Percentiles rank a stretch among this genome's conserved stretches.
Evolutionary conservation across 2,329 filamentous ascomycete species (phyloP).

Genomic region (Arthrinium phaeospermum): DNA sequence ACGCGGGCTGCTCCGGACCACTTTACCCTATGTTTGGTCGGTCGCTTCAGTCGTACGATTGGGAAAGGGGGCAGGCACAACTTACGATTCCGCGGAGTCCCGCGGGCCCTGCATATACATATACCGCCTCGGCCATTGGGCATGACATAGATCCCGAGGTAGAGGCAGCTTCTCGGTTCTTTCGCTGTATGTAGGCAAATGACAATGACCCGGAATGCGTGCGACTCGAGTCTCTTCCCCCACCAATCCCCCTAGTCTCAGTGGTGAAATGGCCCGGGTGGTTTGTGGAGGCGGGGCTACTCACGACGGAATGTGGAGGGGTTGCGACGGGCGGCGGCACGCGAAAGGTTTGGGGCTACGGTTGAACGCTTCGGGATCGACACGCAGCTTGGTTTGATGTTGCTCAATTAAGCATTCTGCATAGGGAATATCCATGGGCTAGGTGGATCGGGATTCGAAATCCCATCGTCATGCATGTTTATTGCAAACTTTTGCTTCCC

Average conservation of each 20-base stretch:
- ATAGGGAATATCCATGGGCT: not conserved
- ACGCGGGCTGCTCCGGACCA: not conserved
- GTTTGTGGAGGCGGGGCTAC: not conserved
- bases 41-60: not conserved
- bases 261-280: not conserved
- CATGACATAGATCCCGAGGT: not conserved
- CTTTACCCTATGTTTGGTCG: not conserved
- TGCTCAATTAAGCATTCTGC: not conserved
- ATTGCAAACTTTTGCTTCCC: not conserved
- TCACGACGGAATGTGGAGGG: slow-evolving; percentile 5
- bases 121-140: not conserved
- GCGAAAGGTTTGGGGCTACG: not conserved
- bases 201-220: not conserved
- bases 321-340: not conserved
- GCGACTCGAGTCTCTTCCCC: not conserved
- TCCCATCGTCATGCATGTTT: not conserved
- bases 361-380: not conserved
- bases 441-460: not conserved
- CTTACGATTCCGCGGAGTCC: slow-evolving; percentile 8
- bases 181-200: not conserved
- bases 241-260: not conserved
- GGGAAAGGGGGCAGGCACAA: not conserved
- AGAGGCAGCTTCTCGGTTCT: not conserved
- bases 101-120: not conserved
- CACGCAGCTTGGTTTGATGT: not conserved